These are phyloP conservation scores for Ceratocystis papillata DNA, from an alignment of 2,329 filamentous ascomycete species.

Conservation along the genomic window DNA sequence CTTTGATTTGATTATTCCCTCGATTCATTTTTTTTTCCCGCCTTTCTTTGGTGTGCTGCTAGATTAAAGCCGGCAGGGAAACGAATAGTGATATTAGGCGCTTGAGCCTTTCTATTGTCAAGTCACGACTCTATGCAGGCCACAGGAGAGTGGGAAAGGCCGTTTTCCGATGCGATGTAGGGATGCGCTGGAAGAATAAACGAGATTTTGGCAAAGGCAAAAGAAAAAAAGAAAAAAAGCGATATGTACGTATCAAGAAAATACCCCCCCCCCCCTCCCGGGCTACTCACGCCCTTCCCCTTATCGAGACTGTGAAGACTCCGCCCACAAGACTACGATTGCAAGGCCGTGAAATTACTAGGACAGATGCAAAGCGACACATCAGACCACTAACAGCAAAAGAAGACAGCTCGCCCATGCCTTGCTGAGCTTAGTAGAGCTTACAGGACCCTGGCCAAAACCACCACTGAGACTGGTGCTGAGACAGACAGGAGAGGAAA, in stretches of 20 bases:
- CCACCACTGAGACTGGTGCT: neutral
- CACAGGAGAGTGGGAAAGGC: neutral
- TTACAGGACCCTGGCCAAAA: conserved; percentile 13
- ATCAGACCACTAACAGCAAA: neutral
- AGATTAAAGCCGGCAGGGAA: neutral
- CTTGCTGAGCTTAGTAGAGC: neutral
- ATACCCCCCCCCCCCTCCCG: no score
- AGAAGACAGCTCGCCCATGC: neutral
- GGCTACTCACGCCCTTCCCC: neutral
- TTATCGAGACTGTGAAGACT: neutral
- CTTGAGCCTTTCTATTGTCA: neutral
- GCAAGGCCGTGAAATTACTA: neutral
- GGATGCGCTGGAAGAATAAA: no score
- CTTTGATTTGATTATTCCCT: neutral
- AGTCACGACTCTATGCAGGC: neutral
- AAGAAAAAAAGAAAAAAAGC: no score
- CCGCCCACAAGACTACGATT: neutral
- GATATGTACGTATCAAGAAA: no score
- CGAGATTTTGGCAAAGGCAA: no score
- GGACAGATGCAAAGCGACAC: neutral
- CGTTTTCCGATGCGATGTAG: no score
- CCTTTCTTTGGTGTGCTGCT: neutral
- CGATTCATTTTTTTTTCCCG: neutral
- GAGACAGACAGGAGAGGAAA: neutral
- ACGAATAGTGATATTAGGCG: neutral